A percentile compares a stretch with the other conserved stretches of the same genome.
phyloP scores from a whole-genome alignment of 257 asterid genomes.

The Salvia hispanica region DNA sequence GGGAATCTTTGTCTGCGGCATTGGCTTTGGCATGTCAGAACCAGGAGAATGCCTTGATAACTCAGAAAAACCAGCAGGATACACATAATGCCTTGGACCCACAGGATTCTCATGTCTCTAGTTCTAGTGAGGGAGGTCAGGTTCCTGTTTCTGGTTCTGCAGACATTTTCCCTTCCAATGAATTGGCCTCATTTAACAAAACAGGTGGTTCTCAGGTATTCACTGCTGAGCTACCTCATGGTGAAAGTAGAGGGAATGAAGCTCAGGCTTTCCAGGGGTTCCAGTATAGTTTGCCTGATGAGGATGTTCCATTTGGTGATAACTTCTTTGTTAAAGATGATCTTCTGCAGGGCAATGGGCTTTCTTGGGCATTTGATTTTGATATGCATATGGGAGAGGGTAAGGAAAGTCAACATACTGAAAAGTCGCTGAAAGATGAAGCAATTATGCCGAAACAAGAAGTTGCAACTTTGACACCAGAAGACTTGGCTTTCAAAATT shows the following conservation, averaged over 20 bases:
- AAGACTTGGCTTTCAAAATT: slow-evolving; percentile 54
- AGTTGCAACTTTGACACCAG: slow-evolving; percentile 45
- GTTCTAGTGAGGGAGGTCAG: slow-evolving; percentile 29
- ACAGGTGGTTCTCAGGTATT: slow-evolving; percentile 38
- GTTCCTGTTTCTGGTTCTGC: slow-evolving; percentile 35
- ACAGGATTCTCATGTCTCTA: slow-evolving; percentile 34
- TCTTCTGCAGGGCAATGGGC: slow-evolving; percentile 96
- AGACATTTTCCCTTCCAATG: slow-evolving; percentile 35
- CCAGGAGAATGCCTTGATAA: slow-evolving; percentile 35
- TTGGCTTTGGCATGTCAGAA: slow-evolving; percentile 56
- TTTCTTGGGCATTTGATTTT: slow-evolving; percentile 86
- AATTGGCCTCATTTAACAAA: slow-evolving; percentile 35
- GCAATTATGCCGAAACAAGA: neutral
- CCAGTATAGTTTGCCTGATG: slow-evolving; percentile 59
- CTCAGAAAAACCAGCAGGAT: slow-evolving; percentile 30
- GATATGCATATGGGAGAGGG: slow-evolving; percentile 54
- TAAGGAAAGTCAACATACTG: slow-evolving; percentile 45
- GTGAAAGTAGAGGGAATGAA: too few relatives aligned
- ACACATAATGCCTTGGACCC: slow-evolving; percentile 29
- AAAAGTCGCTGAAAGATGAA: slow-evolving; percentile 15
- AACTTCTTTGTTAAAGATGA: slow-evolving; percentile 80
- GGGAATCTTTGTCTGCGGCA: slow-evolving; percentile 82
- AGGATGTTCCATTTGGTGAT: slow-evolving; percentile 62
- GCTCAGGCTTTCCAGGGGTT: slow-evolving; percentile 48
- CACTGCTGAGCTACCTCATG: slow-evolving; percentile 1